Base-by-base conservation (phyloP, 1,284 basidiomycete species). In the Xanthoconium separans region DNA sequence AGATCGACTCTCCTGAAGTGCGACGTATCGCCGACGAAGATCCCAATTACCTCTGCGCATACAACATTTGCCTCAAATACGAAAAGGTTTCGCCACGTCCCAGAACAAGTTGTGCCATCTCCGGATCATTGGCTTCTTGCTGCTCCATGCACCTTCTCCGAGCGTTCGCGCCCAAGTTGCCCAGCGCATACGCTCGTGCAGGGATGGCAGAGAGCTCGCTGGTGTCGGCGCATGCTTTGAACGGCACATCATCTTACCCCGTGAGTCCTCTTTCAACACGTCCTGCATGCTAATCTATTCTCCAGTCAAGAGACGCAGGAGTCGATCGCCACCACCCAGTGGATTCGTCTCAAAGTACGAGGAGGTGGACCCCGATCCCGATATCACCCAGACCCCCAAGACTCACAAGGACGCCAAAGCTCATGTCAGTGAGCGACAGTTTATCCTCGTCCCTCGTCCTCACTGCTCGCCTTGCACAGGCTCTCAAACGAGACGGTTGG, bases 201-300 rank as follows among this genome's bases (percentile, higher is more conserved):
- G 34, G 11, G 46, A 13, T 1, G 27, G 40, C 12, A 22, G 22
- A 22, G 22, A 22, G 27, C 47, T 49, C n/a, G 6, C n/a, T 2
- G 29, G 39, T 34, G 0, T 58, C 11, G 46, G 56, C 20, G 42
- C 13, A 43, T 40, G 47, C 41, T 34, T 58, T 33, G 56, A 58
- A 42, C 33, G 30, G 18, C 6, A 31, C 16, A 12, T 58, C 22
- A 50, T 50, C 30, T 3, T 58, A 31, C 34, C 33, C 27, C 47
- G 56, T 58, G 56, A 34, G 4, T 33, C 27, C 9, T 33, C 20
- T n/a, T 9, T 2, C 13, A 22, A 24, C 31, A 37, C 16, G 16
- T 27, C 36, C 27, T 20, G 18, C 36, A 22, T 40, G 18, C 24
- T 8, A 6, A 55, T 7, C 18, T 44, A 6, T n/a, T 1, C n/a